Percentiles rank a stretch among this genome's conserved stretches.
Evolutionary conservation across 148 eudicot species (phyloP).

Genomic region (Agrostemma githago): DNA sequence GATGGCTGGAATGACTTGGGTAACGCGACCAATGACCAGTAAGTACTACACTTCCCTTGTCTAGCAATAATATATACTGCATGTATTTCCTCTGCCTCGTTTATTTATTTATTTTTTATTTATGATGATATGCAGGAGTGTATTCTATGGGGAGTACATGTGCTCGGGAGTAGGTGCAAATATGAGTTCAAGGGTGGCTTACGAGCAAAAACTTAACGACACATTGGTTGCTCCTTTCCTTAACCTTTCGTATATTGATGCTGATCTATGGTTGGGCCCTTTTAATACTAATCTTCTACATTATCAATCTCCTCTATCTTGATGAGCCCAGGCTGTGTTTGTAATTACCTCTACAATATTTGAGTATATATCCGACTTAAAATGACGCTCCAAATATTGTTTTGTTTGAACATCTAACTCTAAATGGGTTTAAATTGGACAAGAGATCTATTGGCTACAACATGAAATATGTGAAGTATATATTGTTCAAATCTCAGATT

Average conservation of each 20-base stretch:
- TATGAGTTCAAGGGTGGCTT: slow-evolving; percentile 48
- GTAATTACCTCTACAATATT: background rate
- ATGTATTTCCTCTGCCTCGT: background rate
- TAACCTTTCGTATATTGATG: slow-evolving; percentile 59
- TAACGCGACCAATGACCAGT: slow-evolving; percentile 76
- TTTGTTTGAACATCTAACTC: background rate
- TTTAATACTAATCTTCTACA: slow-evolving; percentile 29
- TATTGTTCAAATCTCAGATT: no score
- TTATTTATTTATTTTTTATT: no score
- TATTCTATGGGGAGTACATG: slow-evolving; percentile 86
- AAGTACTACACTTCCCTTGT: slow-evolving; percentile 16
- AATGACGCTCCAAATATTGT: background rate
- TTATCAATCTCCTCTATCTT: background rate
- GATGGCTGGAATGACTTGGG: slow-evolving; percentile 97
- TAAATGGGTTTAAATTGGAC: no score
- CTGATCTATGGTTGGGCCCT: slow-evolving; percentile 73
- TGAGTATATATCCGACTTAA: background rate
- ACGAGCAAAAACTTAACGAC: slow-evolving; percentile 66
- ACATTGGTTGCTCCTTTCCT: slow-evolving; percentile 61
- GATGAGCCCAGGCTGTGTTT: background rate
- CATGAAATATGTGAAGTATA: no score
- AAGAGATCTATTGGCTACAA: no score
- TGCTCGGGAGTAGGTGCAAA: slow-evolving; percentile 72
- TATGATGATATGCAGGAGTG: slow-evolving; percentile 40
- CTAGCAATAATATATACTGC: no score